Evolutionary conservation across 2,329 filamentous ascomycete genomes (phyloP), one percentile per base, ranked within the genome.

Genomic region (Xylariomycetidae sp.): DNA sequence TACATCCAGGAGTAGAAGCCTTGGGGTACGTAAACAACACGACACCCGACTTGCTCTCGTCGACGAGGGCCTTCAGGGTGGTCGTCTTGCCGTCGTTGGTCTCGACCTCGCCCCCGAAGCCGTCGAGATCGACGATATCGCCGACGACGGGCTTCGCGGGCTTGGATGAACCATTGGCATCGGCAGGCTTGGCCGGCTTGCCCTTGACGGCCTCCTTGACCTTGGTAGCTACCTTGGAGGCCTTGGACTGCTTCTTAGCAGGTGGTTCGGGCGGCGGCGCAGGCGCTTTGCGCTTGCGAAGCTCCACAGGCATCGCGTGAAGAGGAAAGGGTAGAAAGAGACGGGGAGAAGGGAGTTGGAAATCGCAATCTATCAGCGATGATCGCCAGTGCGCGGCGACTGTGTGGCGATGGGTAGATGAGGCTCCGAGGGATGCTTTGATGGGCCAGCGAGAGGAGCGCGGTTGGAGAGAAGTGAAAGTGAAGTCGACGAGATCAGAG

Each of bases 11-110:
- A 15, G 92, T 98, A 18, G 84, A 92, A 10, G 92, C 92, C 65
- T 85, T 93, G 38, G 92, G 92, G 57, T 96, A 96, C 19, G 89
- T 95, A 61, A 98, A 95, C 19, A 96, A 67, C 20, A 95, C 86
- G 26, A 96, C 83, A 17, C 90, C 92, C 22, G 75, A 71, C 64
- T 85, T 80, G 72, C 88, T 94, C 54, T 83, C 75, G 32, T 87
- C 82, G 30, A 95, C 74, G 16, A 98, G 77, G 49, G 79, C 70
- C 64, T 86, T 82, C 38, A 98, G 67, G 2, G 79, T 87, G 5
- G 83, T 88, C 64, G 82, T 85, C 34, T 72, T 67, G 50, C 88
- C 88, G 44, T 94, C 86, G 46, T 96, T 79, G 42, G 82, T 92
- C 68, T 92, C 78, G 43, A 98, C 65, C 54, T 92, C 80, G 43